Conservation (phyloP, 1,284 basidiomycete species). For the Erythrobasidium hasegawianum region DNA sequence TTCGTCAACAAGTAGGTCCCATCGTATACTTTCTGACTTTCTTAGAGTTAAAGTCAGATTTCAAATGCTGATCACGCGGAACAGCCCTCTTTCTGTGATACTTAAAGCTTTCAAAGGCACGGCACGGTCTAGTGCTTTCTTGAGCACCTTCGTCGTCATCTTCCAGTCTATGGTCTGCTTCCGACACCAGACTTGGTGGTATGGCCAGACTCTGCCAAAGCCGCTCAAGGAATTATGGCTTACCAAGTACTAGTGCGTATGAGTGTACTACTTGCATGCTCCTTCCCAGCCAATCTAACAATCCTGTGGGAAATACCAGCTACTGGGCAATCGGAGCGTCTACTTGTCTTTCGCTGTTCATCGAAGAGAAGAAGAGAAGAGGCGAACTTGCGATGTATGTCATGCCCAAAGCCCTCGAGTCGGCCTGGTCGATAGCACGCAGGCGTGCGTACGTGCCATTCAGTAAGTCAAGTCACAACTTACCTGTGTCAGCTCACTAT, state of each 20-base stretch:
- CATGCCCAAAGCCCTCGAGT: constrained; percentile 81
- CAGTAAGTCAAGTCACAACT: too few relatives aligned
- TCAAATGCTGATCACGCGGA: too few relatives aligned
- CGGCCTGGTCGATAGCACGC: constrained; percentile 70
- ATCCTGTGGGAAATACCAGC: too few relatives aligned
- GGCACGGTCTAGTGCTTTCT: constrained; percentile 78
- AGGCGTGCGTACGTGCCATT: constrained; percentile 32
- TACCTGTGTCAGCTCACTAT: too few relatives aligned
- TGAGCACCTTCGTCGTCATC: constrained; percentile 77
- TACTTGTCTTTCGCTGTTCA: constrained; percentile 72
- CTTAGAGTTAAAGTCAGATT: too few relatives aligned
- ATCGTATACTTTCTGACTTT: too few relatives aligned
- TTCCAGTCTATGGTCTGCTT: constrained; percentile 83
- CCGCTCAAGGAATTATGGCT: constrained; percentile 20
- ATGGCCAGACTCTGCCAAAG: constrained; percentile 23
- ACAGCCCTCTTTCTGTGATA: constrained; percentile 48
- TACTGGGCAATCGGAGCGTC: constrained; percentile 59
- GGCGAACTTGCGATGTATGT: constrained; percentile 92
- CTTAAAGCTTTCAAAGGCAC: constrained; percentile 67
- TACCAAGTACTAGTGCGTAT: constrained; percentile 26
- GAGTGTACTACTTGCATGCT: too few relatives aligned
- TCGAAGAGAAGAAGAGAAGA: constrained; percentile 77
- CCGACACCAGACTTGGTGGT: constrained; percentile 55
- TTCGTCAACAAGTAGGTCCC: constrained; percentile 62
- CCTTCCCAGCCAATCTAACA: too few relatives aligned